These are phyloP conservation scores for Noccaea bulbosa DNA, from an alignment of 345 rosid species.

Conservation along the genomic window DNA sequence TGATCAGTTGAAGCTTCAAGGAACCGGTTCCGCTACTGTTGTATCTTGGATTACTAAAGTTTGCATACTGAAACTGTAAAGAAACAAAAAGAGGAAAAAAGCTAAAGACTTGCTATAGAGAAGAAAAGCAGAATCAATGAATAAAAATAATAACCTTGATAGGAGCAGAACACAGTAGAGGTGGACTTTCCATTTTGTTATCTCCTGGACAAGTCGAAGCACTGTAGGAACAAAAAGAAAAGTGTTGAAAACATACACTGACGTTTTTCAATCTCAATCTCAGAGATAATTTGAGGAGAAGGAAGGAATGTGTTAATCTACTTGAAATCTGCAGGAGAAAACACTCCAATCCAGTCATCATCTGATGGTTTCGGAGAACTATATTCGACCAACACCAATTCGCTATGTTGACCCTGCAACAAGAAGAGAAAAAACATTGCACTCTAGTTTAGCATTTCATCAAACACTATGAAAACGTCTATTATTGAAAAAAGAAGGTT, in stretches of 20 bases:
- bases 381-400: constrained; percentile 57
- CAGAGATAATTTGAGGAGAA: constrained; percentile 1
- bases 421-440: background rate
- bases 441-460: background rate
- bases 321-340: constrained; percentile 81
- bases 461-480: background rate
- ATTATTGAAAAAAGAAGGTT: background rate
- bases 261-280: background rate
- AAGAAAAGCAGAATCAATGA: constrained; percentile 12
- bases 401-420: constrained; percentile 60
- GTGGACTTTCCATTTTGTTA: constrained; percentile 49
- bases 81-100: background rate
- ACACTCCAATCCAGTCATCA: constrained; percentile 83
- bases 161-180: constrained; percentile 68
- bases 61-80: constrained; percentile 68
- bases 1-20: constrained; percentile 71
- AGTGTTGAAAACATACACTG: background rate
- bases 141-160: constrained; percentile 60
- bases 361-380: constrained; percentile 54
- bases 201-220: constrained; percentile 57
- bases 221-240: constrained; percentile 45
- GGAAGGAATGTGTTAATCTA: constrained; percentile 24
- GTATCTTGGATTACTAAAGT: constrained; percentile 58
- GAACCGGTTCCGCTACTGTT: constrained; percentile 54
- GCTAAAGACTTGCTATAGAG: constrained; percentile 6